These are phyloP conservation scores for Aspergillus cristatus DNA, from an alignment of 495 filamentous ascomycete genomes.

Conservation along the genomic window DNA sequence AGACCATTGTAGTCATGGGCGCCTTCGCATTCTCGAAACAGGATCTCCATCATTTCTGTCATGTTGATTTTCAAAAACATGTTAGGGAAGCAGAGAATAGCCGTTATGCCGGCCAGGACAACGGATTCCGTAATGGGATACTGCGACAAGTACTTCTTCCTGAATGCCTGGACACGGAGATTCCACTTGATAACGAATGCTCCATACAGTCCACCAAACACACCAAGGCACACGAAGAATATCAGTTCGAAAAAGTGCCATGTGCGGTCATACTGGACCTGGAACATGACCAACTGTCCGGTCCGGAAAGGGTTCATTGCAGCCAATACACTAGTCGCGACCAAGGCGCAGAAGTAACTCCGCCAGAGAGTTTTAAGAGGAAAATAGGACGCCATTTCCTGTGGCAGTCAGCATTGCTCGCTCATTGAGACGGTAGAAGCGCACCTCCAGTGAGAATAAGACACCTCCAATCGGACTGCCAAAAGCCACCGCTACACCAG, in stretches of 20 bases:
- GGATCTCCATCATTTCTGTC: conserved; percentile 98
- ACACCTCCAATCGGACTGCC: conserved; percentile 96
- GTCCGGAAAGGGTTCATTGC: conserved; percentile 97
- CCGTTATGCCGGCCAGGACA: conserved; percentile 71
- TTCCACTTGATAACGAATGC: conserved; percentile 99
- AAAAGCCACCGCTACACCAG: conserved; percentile 93
- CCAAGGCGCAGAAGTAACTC: conserved; percentile 94
- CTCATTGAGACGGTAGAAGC: background rate
- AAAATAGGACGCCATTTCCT: conserved; percentile 97
- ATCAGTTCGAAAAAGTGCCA: conserved; percentile 98
- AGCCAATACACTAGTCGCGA: conserved; percentile 87
- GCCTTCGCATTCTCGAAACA: conserved; percentile 92
- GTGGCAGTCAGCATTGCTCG: conserved; percentile 9
- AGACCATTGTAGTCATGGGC: conserved; percentile 85
- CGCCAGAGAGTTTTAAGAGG: conserved; percentile 97
- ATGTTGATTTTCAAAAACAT: conserved; percentile 95
- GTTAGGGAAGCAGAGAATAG: conserved; percentile 90
- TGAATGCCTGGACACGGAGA: conserved; percentile 78
- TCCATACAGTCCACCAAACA: conserved; percentile 93
- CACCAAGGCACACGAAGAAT: conserved; percentile 84
- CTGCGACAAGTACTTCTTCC: conserved; percentile 83
- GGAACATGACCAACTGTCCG: conserved; percentile 99
- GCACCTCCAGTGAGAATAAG: conserved; percentile 82
- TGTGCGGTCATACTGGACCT: conserved; percentile 87
- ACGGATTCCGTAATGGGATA: conserved; percentile 87